Evolutionary conservation across 306 rosid species (phyloP), one percentile per base, ranked within the genome.

Genomic region (Abrus pulchellus): DNA sequence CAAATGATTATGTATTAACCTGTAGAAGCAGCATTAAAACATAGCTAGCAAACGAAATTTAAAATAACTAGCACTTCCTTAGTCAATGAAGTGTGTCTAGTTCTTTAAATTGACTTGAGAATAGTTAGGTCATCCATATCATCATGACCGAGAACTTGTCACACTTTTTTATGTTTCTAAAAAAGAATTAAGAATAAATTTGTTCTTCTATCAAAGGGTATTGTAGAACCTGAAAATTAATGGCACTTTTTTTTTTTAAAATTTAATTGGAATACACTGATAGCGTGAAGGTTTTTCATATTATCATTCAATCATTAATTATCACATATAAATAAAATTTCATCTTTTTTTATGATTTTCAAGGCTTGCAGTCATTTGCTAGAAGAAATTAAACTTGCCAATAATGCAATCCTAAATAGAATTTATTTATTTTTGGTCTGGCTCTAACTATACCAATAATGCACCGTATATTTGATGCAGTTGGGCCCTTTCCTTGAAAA

Each of bases 401-500:
- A 8, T 44, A 13, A 30, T 76, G 14, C 48, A 48, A 48, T 48
- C 49, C 2, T 63, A 3, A 14, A 33, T 4, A 47, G 1, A 32
- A 6, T 9, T 1, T 62, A 8, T 14, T 36, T 47, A 3, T 14
- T 41, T 77, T 13, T 8, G 10, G 29, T 47, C 45, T 44, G 60
- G 60, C 57, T 75, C 47, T 49, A 28, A 63, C 38, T n/a, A 49
- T 1, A 55, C 61, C n/a, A n/a, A n/a, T n/a, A n/a, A n/a, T 9
- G 49, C 44, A 68, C 28, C 38, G 56, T 53, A n/a, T 47, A n/a
- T 78, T 86, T 79, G 71, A 56, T 84, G 88, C 93, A 95, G 98
- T 75, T 95, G 96, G 97, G 99, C 72, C 91, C 96, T 76, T 47
- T 89, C 61, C 80, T 95, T 81, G 79, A 89, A 78, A 84, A 92